These are phyloP conservation scores for Magnusiomyces paraingens DNA, from an alignment of 1,139 yeast genomes.

Conservation along the genomic window DNA sequence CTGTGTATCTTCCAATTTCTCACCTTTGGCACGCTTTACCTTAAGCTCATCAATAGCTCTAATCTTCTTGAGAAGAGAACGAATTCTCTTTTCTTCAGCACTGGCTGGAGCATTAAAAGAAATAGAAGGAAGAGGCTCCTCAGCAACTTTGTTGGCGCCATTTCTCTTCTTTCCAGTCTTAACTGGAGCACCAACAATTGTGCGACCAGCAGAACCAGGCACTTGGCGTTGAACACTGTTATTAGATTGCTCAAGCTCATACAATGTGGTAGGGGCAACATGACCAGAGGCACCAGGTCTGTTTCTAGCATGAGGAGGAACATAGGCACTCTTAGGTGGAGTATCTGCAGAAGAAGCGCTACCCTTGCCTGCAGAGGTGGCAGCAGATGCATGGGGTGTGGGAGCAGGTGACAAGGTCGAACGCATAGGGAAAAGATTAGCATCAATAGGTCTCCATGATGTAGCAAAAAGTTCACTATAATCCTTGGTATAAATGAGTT, in stretches of 20 bases:
- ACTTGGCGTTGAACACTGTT: slow-evolving; percentile 32
- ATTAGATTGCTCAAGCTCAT: slow-evolving; percentile 26
- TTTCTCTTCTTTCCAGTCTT: slow-evolving; percentile 79
- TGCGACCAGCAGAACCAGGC: slow-evolving; percentile 40
- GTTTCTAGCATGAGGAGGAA: slow-evolving; percentile 88
- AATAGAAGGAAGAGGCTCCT: slow-evolving; percentile 32
- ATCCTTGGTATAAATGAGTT: slow-evolving; percentile 68
- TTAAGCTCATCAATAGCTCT: slow-evolving; percentile 90
- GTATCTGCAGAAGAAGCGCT: slow-evolving; percentile 20
- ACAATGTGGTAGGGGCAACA: slow-evolving; percentile 32
- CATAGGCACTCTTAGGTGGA: slow-evolving; percentile 78
- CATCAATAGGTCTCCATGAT: slow-evolving; percentile 77
- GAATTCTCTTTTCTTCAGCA: slow-evolving; percentile 83
- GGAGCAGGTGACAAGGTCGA: slow-evolving; percentile 50
- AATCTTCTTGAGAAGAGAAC: slow-evolving; percentile 84
- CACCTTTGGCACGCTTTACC: slow-evolving; percentile 78
- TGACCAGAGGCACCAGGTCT: slow-evolving; percentile 29
- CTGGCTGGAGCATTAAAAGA: slow-evolving; percentile 45
- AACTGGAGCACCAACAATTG: slow-evolving; percentile 44
- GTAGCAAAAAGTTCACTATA: slow-evolving; percentile 74
- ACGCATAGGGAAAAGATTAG: slow-evolving; percentile 53
- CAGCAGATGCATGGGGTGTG: slow-evolving; percentile 54
- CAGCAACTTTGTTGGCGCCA: slow-evolving; percentile 22
- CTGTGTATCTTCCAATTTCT: slow-evolving; percentile 87
- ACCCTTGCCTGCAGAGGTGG: slow-evolving; percentile 33